phyloP scores from a whole-genome alignment of 345 rosid species.

The Syzygium aqueum region DNA sequence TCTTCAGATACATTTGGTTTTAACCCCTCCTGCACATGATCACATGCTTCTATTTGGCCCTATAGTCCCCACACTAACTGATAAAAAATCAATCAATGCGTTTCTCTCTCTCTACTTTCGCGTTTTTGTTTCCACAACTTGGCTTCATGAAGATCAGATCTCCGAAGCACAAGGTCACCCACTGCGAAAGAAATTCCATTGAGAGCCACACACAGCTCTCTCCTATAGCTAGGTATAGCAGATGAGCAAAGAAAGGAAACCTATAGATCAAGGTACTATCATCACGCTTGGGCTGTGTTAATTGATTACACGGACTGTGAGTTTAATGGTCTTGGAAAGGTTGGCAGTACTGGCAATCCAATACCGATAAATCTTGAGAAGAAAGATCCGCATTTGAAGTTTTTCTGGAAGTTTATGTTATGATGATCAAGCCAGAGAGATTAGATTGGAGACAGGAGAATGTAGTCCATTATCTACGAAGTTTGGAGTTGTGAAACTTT shows the following conservation, averaged over 20 bases:
- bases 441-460: background rate
- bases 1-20: background rate
- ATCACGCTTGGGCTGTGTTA: background rate
- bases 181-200: background rate
- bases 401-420: background rate
- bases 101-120: background rate
- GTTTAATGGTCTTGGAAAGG: background rate
- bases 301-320: background rate
- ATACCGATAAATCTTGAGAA: background rate
- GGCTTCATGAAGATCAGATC: background rate
- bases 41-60: constrained; percentile 14
- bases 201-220: background rate
- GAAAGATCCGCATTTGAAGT: background rate
- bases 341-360: background rate
- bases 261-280: background rate
- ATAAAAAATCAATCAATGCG: background rate
- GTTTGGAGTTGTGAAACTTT: background rate
- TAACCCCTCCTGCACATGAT: constrained; percentile 1
- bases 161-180: background rate
- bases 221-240: background rate
- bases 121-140: background rate
- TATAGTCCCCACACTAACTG: constrained; percentile 7
- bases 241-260: background rate
- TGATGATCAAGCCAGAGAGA: background rate
- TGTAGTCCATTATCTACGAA: background rate